These are phyloP conservation scores for Coemansia sp. DNA, from an alignment of 192 early-diverging fungal genomes.

Conservation along the genomic window DNA sequence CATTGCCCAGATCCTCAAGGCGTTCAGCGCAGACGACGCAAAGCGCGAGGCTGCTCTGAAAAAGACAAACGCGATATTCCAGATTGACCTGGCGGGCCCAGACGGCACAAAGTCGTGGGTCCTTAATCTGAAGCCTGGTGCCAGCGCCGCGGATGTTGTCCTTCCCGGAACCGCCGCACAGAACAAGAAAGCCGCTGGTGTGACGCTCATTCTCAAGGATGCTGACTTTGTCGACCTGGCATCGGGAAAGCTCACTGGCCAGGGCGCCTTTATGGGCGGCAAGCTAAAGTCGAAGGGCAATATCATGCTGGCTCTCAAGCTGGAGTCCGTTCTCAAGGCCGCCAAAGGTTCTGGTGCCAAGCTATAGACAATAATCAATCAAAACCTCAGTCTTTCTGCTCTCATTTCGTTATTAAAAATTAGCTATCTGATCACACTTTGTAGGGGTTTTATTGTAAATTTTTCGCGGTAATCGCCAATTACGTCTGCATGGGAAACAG, in stretches of 20 bases:
- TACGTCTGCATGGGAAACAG: background rate
- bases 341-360: slow-evolving; percentile 62
- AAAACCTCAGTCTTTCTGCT: background rate
- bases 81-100: slow-evolving; percentile 79
- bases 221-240: slow-evolving; percentile 81
- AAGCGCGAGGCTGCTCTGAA: slow-evolving; percentile 67
- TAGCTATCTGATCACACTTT: no score
- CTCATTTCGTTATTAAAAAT: no score
- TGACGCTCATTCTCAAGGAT: slow-evolving; percentile 72
- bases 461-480: no score
- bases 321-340: slow-evolving; percentile 68
- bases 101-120: slow-evolving; percentile 78
- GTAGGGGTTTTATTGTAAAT: no score
- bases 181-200: slow-evolving; percentile 71
- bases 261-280: slow-evolving; percentile 90
- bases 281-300: slow-evolving; percentile 87
- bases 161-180: slow-evolving; percentile 58
- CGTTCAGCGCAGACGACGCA: slow-evolving; percentile 61
- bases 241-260: slow-evolving; percentile 84
- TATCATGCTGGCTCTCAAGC: slow-evolving; percentile 73
- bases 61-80: slow-evolving; percentile 85
- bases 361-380: slow-evolving; percentile 48
- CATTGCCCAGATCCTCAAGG: slow-evolving; percentile 67
- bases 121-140: slow-evolving; percentile 82
- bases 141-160: slow-evolving; percentile 61